These are phyloP conservation scores for Lolium perenne DNA, from an alignment of 176 grass and related monocot genomes.

Conservation along the genomic window DNA sequence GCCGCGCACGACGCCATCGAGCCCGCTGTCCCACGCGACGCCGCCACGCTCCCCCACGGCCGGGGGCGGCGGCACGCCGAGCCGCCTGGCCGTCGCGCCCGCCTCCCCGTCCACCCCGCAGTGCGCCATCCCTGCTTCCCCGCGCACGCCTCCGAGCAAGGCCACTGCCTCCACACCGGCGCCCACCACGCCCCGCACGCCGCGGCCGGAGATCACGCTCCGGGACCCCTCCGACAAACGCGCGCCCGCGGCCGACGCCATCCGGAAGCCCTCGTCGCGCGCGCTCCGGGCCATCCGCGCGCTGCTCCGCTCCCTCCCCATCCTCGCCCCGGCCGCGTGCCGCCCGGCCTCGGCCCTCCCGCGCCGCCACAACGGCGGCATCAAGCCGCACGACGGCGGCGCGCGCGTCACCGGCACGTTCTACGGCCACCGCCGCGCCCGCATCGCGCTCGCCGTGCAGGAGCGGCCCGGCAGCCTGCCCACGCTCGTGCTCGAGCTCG, in stretches of 20 bases:
- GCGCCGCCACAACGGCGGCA: constrained; percentile 34
- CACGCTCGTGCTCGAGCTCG: constrained; percentile 78
- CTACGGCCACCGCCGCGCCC: constrained; percentile 72
- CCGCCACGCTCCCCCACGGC: constrained; percentile 42
- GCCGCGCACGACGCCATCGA: constrained; percentile 46
- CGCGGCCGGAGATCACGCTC: constrained; percentile 58
- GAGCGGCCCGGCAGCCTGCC: constrained; percentile 78
- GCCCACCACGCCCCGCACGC: constrained; percentile 46
- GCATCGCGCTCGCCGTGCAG: constrained; percentile 81
- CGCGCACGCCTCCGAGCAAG: constrained; percentile 34
- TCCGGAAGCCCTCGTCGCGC: constrained; percentile 49
- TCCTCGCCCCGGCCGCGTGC: constrained; percentile 73
- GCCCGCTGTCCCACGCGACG: constrained; percentile 42
- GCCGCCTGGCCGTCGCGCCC: constrained; percentile 44
- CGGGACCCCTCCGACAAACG: constrained; percentile 59
- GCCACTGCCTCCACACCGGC: constrained; percentile 30
- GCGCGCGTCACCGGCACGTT: constrained; percentile 73
- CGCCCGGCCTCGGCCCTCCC: constrained; percentile 55
- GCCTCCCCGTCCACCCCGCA: constrained; percentile 44
- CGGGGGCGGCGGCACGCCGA: constrained; percentile 13
- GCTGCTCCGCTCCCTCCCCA: constrained; percentile 75
- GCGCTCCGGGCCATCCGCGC: constrained; percentile 65
- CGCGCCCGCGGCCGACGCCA: constrained; percentile 31
- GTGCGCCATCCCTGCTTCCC: constrained; percentile 50
- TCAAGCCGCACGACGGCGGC: constrained; percentile 59